These are phyloP conservation scores for Ceratocystiopsis sp. DNA, from an alignment of 2,329 filamentous ascomycete species.

Conservation along the genomic window DNA sequence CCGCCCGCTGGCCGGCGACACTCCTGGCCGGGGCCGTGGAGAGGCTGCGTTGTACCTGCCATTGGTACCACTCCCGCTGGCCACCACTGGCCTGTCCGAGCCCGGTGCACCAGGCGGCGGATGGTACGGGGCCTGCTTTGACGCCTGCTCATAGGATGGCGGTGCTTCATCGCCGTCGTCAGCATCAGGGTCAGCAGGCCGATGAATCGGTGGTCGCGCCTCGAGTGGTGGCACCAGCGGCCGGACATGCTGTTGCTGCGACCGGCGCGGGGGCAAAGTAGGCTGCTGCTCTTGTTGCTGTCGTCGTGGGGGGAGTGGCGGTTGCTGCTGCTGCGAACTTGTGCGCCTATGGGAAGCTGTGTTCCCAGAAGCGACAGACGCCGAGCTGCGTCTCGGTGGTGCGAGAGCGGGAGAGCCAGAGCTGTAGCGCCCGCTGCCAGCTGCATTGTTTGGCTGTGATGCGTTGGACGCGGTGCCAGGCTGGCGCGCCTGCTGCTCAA, in stretches of 20 bases:
- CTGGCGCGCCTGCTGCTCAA: slow-evolving; percentile 42
- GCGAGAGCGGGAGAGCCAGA: slow-evolving; percentile 1
- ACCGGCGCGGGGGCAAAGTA: no score
- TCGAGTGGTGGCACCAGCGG: slow-evolving; percentile 26
- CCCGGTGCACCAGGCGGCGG: slow-evolving; percentile 27
- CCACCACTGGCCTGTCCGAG: slow-evolving; percentile 1
- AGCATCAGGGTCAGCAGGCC: slow-evolving; percentile 20
- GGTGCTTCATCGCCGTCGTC: slow-evolving; percentile 31
- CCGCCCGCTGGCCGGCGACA: background rate
- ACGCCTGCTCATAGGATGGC: slow-evolving; percentile 40
- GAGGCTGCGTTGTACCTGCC: background rate
- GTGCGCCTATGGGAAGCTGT: no score
- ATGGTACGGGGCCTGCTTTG: slow-evolving; percentile 31
- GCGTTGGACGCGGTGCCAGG: slow-evolving; percentile 8
- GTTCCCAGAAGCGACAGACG: background rate
- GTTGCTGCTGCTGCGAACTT: no score
- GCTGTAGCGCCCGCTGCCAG: slow-evolving; percentile 3
- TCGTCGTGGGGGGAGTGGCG: background rate
- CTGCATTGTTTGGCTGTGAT: slow-evolving; percentile 14
- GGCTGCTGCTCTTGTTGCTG: background rate
- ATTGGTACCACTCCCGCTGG: background rate
- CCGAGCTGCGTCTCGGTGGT: slow-evolving; percentile 11
- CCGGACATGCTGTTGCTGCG: slow-evolving; percentile 19
- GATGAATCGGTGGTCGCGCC: slow-evolving; percentile 15
- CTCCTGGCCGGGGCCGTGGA: background rate